A percentile compares a stretch with the other conserved stretches of the same genome.
Conservation (phyloP, 176 grass and related monocot species). For the Eremochloa ophiuroides region DNA sequence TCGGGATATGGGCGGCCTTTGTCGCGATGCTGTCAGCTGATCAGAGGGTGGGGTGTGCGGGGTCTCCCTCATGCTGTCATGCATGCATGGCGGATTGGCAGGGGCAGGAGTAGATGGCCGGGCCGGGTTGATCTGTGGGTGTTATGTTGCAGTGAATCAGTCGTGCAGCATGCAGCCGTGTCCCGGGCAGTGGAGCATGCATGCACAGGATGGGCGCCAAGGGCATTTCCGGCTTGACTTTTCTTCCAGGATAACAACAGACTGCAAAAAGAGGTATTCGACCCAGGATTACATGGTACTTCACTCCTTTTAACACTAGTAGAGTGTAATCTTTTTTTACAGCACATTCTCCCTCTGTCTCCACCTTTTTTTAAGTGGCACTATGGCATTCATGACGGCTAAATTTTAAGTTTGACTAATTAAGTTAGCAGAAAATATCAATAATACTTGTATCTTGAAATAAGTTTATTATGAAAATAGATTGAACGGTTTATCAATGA, state of each 20-base stretch:
- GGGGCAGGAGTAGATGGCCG: not conserved
- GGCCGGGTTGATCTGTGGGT: slow-evolving; percentile 32
- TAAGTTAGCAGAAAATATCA: too few species aligned
- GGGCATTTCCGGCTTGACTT: not conserved
- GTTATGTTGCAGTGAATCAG: slow-evolving; percentile 15
- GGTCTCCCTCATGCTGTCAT: not conserved
- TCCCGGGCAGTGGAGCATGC: too few species aligned
- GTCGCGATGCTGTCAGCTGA: slow-evolving; percentile 24
- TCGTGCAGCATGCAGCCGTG: not conserved
- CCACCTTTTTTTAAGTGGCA: too few species aligned
- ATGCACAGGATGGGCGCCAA: not conserved
- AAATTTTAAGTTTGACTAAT: too few species aligned
- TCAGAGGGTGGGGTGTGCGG: not conserved
- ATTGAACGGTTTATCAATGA: too few species aligned
- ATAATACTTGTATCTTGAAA: too few species aligned
- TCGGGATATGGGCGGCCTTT: not conserved
- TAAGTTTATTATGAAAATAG: too few species aligned
- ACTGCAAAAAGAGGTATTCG: not conserved
- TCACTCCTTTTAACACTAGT: too few species aligned
- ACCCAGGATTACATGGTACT: too few species aligned
- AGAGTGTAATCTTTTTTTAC: too few species aligned
- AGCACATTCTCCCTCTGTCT: too few species aligned
- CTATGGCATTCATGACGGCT: too few species aligned
- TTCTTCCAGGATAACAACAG: not conserved
- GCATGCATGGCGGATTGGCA: not conserved